Evolutionary conservation across 768 basidiomycete genomes (phyloP).

Genomic region (Auricularia heimuer): DNA sequence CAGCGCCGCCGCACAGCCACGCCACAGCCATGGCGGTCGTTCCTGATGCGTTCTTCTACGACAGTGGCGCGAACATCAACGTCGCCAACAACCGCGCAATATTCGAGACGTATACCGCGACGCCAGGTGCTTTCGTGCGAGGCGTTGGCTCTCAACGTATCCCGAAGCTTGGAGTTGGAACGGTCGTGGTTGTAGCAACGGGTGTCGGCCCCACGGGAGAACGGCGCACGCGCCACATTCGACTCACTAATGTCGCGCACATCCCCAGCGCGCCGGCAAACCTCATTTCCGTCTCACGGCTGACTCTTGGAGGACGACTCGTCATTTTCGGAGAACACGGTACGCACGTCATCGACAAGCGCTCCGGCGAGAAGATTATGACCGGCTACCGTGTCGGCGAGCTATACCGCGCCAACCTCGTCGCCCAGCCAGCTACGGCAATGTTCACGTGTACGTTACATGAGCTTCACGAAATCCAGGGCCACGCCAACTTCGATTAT

Average conservation of each 20-base stretch:
- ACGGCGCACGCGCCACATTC: neutral
- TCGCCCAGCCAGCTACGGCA: neutral
- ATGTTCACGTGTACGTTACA: neutral
- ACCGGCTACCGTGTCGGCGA: neutral
- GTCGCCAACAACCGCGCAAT: neutral
- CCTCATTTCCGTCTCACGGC: neutral
- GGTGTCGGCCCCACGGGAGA: neutral
- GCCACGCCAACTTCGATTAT: neutral
- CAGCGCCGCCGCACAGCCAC: neutral
- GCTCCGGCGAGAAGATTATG: neutral
- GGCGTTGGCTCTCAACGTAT: neutral
- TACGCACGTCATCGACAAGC: neutral
- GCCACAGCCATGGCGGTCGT: neutral
- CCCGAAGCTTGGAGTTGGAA: neutral
- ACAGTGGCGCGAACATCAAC: neutral
- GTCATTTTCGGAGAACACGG: neutral
- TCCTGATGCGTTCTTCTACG: neutral
- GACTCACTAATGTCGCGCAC: neutral
- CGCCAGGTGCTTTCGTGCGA: neutral
- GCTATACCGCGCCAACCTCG: neutral
- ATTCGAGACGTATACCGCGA: neutral
- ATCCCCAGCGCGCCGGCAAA: neutral
- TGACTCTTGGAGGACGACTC: neutral
- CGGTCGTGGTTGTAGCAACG: neutral
- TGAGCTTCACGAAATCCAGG: neutral